A percentile compares a stretch with the other conserved stretches of the same genome.
These are phyloP conservation scores for Carex arenaria DNA, from an alignment of 202 grass and related monocot species.

Conservation along the genomic window DNA sequence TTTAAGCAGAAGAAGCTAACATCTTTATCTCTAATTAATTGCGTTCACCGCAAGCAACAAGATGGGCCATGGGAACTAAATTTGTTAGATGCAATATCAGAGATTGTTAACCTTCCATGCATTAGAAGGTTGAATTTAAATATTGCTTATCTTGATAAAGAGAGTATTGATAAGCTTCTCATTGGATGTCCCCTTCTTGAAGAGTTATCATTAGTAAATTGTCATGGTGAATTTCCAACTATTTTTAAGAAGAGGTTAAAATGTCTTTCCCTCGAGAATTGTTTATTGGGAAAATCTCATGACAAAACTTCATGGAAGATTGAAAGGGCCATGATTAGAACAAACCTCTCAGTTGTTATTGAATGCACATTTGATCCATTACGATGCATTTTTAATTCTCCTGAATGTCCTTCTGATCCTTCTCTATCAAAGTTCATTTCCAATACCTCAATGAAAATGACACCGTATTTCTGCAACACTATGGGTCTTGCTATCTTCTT, in stretches of 20 bases:
- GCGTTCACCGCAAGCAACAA: no score
- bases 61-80: no score
- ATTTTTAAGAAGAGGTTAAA: background rate
- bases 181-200: background rate
- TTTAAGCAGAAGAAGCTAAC: background rate
- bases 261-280: background rate
- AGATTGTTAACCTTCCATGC: background rate
- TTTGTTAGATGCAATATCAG: no score
- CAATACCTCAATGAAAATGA: no score
- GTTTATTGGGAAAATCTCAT: no score
- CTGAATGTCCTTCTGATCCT: no score
- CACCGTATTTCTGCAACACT: background rate
- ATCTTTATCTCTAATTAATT: background rate
- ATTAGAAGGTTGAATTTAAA: background rate
- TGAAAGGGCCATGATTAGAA: background rate
- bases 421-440: no score
- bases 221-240: background rate
- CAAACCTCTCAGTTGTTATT: background rate
- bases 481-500: background rate
- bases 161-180: background rate
- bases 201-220: background rate
- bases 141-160: background rate
- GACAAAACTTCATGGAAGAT: background rate
- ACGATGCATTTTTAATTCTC: no score
- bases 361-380: background rate